Conservation (phyloP, 2,329 filamentous ascomycete species). For the Colletotrichum shisoi region DNA sequence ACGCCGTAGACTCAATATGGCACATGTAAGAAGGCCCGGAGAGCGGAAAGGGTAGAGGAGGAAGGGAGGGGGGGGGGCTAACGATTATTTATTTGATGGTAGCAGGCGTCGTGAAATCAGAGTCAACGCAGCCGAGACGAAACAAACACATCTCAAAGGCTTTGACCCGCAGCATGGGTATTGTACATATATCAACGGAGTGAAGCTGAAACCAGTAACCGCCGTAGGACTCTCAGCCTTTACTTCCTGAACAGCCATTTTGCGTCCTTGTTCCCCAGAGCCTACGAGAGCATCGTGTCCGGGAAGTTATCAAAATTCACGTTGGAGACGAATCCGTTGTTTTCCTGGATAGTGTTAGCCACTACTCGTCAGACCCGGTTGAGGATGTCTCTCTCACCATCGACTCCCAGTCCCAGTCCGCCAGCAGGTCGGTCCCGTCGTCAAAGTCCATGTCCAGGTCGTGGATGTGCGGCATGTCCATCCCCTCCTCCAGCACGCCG, state of each 20-base stretch:
- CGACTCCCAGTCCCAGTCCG: constrained; percentile 45
- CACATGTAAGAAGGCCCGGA: too few species aligned
- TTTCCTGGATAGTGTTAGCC: constrained; percentile 40
- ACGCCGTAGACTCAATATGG: too few species aligned
- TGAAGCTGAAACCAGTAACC: too few species aligned
- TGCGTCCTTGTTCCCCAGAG: too few species aligned
- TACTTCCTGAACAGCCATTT: too few species aligned
- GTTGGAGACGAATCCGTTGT: constrained; percentile 17
- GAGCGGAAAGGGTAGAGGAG: too few species aligned
- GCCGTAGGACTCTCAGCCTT: background rate
- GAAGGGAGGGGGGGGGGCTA: too few species aligned
- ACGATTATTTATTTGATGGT: background rate
- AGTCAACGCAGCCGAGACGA: background rate
- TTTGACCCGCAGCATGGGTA: background rate
- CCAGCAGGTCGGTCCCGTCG: constrained; percentile 40
- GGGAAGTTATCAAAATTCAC: constrained; percentile 13
- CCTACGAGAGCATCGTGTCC: constrained; percentile 18
- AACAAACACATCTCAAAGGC: background rate
- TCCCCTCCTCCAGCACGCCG: constrained; percentile 25
- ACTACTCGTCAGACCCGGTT: constrained; percentile 27
- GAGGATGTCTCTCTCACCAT: constrained; percentile 46
- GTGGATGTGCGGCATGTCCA: constrained; percentile 13
- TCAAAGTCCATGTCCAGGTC: constrained; percentile 36
- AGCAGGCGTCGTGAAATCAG: background rate
- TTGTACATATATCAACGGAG: background rate